Evolutionary conservation across 164 flowering plant genomes (phyloP), one percentile per base, ranked within the genome.

Genomic region (Vitis rupestris): DNA sequence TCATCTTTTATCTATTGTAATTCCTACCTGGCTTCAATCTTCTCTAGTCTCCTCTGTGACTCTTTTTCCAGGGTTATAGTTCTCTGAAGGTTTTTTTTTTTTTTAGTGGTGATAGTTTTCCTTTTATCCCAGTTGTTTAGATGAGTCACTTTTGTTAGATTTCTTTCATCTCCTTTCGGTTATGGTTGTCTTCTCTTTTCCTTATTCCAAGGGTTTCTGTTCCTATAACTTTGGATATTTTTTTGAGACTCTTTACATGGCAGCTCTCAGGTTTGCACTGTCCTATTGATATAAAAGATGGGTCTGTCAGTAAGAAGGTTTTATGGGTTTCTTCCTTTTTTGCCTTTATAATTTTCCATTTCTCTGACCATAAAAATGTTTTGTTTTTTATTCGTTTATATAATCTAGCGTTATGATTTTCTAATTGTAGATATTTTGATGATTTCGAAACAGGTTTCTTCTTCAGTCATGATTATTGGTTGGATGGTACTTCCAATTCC

Each of bases 371-470:
- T 8, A 29, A 4, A 29, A 15, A 9, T 2, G 15, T 60, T 60
- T 12, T 59, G 12, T 12, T 15, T 49, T 49, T 9, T 63, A 5
- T 48, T n/a, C 8, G 12, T 49, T 16, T 8, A 64, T 37, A 37
- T 37, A 37, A 3, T 37, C 29, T 63, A 4, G 49, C 0, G 27
- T 44, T 49, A 48, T 61, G 37, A 50, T 30, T 49, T 16, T 52
- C 59, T 59, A 10, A 37, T 12, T 44, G 44, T 2, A 19, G 47
- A 57, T 58, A 49, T 16, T 30, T 11, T 59, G 27, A 9, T 66
- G 61, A 54, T 63, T 54, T 44, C 67, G 70, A 50, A 66, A 59
- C 75, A 74, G 84, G 79, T 61, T 65, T 61, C 31, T 4, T 48
- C 53, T 63, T 66, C 27, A 49, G 14, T 19, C 59, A 4, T 62